Evolutionary conservation across 495 filamentous ascomycete species (phyloP), one percentile per base, ranked within the genome.

Genomic region (Podospora pseudocomata): DNA sequence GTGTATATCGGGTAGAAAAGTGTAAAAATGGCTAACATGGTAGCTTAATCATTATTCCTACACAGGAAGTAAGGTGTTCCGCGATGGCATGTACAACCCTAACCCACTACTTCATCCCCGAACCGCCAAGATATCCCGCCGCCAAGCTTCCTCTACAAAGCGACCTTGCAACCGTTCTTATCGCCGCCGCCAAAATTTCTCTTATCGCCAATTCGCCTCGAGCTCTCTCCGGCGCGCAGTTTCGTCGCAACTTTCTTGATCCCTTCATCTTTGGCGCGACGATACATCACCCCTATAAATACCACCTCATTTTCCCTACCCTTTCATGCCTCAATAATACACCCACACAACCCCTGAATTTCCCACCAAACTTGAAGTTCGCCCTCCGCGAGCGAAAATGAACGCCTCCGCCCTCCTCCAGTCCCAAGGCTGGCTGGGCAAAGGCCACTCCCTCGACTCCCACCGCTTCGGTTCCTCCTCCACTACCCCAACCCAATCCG

Each of bases 361-460:
- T 56, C n/a, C 23, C 28, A 13, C 26, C 11, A 23, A 13, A 1
- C 44, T 27, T n/a, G 53, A 57, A 23, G 23, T 23, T 1, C 23
- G 23, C 23, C 23, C 23, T 23, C 23, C 23, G 23, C 23, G 23
- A 54, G 16, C 27, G 55, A 65, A 67, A 66, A 77, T 77, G 75
- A 67, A 77, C 73, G 75, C 75, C 4, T 56, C 69, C 27, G 71
- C 71, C 34, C 73, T 76, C 75, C 88, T 94, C 68, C 86, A 87
- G 68, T 84, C 86, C 73, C 89, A 91, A 81, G 91, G 91, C 71
- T 94, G 91, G 91, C 86, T 86, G 68, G 91, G 91, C 69, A 84
- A 86, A 30, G 91, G 91, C 71, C 87, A 90, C 77, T 86, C 90
- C 0, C 84, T 94, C 11, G 89, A 93, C 75, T 49, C 39, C 39